These are phyloP conservation scores for Bombardia bombarda DNA, from an alignment of 495 filamentous ascomycete genomes.

Conservation along the genomic window DNA sequence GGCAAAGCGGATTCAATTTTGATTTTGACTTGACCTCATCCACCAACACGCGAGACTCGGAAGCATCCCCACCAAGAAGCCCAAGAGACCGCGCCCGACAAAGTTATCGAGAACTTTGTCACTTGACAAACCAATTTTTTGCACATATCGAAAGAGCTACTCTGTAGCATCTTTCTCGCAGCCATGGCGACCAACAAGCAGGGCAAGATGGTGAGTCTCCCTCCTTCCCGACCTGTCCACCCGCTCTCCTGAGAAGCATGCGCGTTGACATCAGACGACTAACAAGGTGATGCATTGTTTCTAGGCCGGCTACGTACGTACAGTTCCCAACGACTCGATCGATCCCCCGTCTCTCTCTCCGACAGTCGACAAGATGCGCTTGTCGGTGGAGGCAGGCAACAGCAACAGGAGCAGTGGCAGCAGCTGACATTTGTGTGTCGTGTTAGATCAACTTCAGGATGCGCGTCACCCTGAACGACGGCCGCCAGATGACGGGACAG, in stretches of 20 bases:
- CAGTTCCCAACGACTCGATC: no score
- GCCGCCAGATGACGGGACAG: constrained; percentile 92
- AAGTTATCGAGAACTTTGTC: constrained; percentile 10
- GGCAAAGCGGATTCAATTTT: constrained; percentile 8
- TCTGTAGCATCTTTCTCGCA: constrained; percentile 50
- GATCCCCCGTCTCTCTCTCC: no score
- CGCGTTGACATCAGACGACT: constrained; percentile 60
- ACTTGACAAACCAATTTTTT: constrained; percentile 41
- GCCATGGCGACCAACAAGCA: constrained; percentile 91
- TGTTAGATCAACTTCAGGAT: constrained; percentile 96
- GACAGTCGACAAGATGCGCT: no score
- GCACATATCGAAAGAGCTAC: constrained; percentile 50
- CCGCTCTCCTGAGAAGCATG: constrained; percentile 30
- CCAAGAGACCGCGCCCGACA: constrained; percentile 8
- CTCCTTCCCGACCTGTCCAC: constrained; percentile 12
- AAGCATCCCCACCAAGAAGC: constrained; percentile 5
- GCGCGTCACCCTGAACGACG: constrained; percentile 92
- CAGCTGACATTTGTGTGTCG: constrained; percentile 23
- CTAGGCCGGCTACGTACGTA: constrained; percentile 94
- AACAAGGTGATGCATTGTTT: constrained; percentile 44
- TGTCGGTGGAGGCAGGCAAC: no score
- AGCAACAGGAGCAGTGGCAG: neutral
- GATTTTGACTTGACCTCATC: constrained; percentile 5
- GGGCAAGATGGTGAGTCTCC: constrained; percentile 91
- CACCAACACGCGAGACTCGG: constrained; percentile 4